Evolutionary conservation across 345 rosid species (phyloP).

Genomic region (Xanthoceras sorbifolium): DNA sequence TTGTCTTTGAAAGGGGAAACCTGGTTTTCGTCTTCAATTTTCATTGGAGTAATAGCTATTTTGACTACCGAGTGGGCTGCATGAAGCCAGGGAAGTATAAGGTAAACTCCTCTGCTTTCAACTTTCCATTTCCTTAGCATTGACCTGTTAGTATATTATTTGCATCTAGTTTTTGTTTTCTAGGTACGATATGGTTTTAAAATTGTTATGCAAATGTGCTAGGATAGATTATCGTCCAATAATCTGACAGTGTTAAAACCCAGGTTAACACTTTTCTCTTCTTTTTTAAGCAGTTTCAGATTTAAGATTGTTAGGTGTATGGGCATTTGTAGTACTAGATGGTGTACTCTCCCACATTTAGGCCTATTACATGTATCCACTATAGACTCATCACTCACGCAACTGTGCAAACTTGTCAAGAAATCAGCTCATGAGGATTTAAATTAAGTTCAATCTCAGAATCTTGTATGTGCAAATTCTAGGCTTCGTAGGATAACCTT

Average conservation of each 20-base stretch:
- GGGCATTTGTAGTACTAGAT: neutral
- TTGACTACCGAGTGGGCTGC: slow-evolving; percentile 84
- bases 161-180: neutral
- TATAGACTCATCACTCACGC: neutral
- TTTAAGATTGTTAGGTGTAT: neutral
- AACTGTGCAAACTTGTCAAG: too few relatives aligned
- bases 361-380: neutral
- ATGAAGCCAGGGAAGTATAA: slow-evolving; percentile 83
- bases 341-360: neutral
- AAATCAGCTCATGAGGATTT: neutral
- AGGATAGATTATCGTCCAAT: neutral
- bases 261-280: neutral
- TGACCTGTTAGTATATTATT: neutral
- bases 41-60: slow-evolving; percentile 87
- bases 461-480: neutral
- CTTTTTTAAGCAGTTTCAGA: neutral
- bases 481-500: neutral
- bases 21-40: slow-evolving; percentile 92
- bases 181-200: neutral
- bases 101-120: slow-evolving; percentile 41
- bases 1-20: slow-evolving; percentile 85
- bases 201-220: neutral
- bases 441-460: neutral
- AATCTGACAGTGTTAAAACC: neutral
- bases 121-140: neutral